These are phyloP conservation scores for Lentinula edodes DNA, from an alignment of 768 basidiomycete species.

Conservation along the genomic window DNA sequence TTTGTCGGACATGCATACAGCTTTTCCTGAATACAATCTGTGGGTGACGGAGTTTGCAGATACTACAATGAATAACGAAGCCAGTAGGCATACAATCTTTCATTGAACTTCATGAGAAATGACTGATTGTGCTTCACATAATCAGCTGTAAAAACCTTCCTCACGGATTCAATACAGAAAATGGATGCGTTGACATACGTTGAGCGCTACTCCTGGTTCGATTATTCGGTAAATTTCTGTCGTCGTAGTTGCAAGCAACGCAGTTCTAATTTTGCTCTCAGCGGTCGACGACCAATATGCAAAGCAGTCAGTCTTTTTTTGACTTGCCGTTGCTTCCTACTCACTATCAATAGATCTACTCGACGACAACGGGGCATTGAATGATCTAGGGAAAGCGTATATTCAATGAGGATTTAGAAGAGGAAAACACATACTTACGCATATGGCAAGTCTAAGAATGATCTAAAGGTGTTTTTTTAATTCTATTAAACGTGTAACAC, in stretches of 20 bases:
- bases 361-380: not conserved
- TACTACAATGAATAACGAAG: slow-evolving; percentile 9
- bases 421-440: no score
- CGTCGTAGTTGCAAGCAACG: not conserved
- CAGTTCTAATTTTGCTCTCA: not conserved
- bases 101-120: no score
- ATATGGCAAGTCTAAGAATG: no score
- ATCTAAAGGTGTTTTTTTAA: no score
- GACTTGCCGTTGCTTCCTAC: not conserved
- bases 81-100: slow-evolving; percentile 1
- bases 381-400: not conserved
- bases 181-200: slow-evolving; percentile 11
- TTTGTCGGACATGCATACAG: slow-evolving; percentile 24
- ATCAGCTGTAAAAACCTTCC: slow-evolving; percentile 11
- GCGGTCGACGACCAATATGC: not conserved
- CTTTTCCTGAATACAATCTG: slow-evolving; percentile 25
- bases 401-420: not conserved
- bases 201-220: slow-evolving; percentile 15
- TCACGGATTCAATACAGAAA: not conserved
- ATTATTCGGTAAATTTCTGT: slow-evolving; percentile 10
- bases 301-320: not conserved
- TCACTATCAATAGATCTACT: not conserved
- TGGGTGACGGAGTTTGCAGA: slow-evolving; percentile 32
- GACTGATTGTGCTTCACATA: not conserved
- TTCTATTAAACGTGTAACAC: no score